Conservation (phyloP, 805 yeast genomes). For the Ogataea trehaloabstinens region DNA sequence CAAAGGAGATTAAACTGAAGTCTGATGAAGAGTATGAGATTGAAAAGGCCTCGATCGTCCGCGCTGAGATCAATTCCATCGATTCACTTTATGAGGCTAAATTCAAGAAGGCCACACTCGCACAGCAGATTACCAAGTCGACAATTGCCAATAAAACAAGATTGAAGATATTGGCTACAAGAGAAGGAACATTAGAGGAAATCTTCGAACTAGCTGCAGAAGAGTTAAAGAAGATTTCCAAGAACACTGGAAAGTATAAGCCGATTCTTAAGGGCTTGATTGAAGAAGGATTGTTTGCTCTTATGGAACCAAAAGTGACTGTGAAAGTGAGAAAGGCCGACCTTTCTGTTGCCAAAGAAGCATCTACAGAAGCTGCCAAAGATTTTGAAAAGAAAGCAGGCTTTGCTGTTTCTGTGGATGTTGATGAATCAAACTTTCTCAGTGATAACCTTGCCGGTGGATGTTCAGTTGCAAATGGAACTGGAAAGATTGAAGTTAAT, state of each 20-base stretch:
- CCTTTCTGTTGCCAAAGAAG: slow-evolving; percentile 56
- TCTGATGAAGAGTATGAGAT: slow-evolving; percentile 99
- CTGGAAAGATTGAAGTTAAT: slow-evolving; percentile 83
- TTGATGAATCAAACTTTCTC: slow-evolving; percentile 59
- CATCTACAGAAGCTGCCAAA: slow-evolving; percentile 57
- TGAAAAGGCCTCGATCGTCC: slow-evolving; percentile 92
- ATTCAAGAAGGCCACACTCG: slow-evolving; percentile 85
- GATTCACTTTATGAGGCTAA: slow-evolving; percentile 78
- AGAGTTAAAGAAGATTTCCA: slow-evolving; percentile 57
- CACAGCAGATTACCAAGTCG: slow-evolving; percentile 94
- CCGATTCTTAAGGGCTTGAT: slow-evolving; percentile 73
- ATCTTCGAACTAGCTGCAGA: slow-evolving; percentile 69
- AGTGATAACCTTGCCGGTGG: slow-evolving; percentile 80
- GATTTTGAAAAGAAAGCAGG: slow-evolving; percentile 63
- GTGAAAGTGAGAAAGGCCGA: slow-evolving; percentile 71
- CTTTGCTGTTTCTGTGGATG: slow-evolving; percentile 49
- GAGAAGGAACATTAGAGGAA: slow-evolving; percentile 73
- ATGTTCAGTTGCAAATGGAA: slow-evolving; percentile 62
- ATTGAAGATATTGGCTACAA: slow-evolving; percentile 81
- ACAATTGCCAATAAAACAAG: slow-evolving; percentile 95
- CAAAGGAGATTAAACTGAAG: slow-evolving; percentile 90
- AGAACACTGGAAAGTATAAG: slow-evolving; percentile 59
- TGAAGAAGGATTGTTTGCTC: slow-evolving; percentile 68
- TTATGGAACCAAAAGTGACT: slow-evolving; percentile 67
- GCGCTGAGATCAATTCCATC: slow-evolving; percentile 86